Conservation (phyloP, 2,329 filamentous ascomycete genomes). For the Cladophialophora immunda region DNA sequence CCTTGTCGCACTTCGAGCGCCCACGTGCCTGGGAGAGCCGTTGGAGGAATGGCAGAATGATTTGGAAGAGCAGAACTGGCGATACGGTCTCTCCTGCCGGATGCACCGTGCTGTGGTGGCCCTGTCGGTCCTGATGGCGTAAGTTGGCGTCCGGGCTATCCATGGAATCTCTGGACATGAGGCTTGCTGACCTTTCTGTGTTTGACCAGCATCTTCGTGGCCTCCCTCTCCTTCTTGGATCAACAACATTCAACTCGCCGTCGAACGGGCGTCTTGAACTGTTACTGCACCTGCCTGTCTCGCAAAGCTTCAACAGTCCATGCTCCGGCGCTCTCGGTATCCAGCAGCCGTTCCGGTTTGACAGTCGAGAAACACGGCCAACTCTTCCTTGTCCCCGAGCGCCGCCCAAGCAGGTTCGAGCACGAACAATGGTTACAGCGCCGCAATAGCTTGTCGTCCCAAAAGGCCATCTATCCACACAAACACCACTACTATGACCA, state of each 20-base stretch:
- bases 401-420: slow-evolving; percentile 21
- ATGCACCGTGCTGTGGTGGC: slow-evolving; percentile 32
- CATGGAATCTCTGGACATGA: neutral
- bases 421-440: slow-evolving; percentile 36
- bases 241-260: slow-evolving; percentile 5
- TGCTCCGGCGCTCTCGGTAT: slow-evolving; percentile 7
- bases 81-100: slow-evolving; percentile 28
- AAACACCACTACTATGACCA: slow-evolving; percentile 25
- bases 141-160: slow-evolving; percentile 2
- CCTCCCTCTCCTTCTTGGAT: slow-evolving; percentile 27
- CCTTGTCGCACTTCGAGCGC: slow-evolving; percentile 28
- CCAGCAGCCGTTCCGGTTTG: slow-evolving; percentile 22
- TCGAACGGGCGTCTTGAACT: slow-evolving; percentile 10
- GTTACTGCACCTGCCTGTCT: slow-evolving; percentile 13
- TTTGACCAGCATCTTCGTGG: slow-evolving; percentile 18
- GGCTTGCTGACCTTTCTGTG: neutral
- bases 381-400: slow-evolving; percentile 25
- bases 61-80: slow-evolving; percentile 30
- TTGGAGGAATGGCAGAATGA: slow-evolving; percentile 18
- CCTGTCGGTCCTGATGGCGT: slow-evolving; percentile 32
- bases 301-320: slow-evolving; percentile 9
- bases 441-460: slow-evolving; percentile 34
- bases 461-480: slow-evolving; percentile 35
- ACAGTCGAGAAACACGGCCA: slow-evolving; percentile 26
- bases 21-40: slow-evolving; percentile 26